phyloP scores from a whole-genome alignment of 192 early-diverging fungal species.

The Cetraspora pellucida region DNA sequence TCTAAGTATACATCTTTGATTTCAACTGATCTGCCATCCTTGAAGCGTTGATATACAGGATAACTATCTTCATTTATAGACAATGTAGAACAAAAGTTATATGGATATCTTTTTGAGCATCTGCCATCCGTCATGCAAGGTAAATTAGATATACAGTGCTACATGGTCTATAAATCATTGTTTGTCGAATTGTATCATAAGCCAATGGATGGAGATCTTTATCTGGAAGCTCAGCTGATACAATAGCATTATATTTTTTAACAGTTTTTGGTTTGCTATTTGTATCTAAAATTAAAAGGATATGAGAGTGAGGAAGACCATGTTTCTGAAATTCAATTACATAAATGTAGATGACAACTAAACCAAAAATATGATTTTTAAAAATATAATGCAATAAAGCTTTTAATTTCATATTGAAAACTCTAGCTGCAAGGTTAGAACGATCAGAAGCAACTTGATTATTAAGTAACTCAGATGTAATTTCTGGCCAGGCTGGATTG shows the following conservation, averaged over 20 bases:
- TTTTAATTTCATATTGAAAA: constrained; percentile 38
- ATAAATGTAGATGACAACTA: constrained; percentile 34
- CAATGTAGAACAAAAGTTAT: constrained; percentile 1
- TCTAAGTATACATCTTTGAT: too few species aligned
- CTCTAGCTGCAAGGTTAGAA: constrained; percentile 30
- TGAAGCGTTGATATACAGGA: constrained; percentile 31
- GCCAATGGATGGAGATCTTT: not conserved
- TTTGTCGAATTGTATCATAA: too few species aligned
- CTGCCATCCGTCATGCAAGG: constrained; percentile 38
- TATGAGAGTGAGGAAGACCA: constrained; percentile 46
- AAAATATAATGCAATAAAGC: constrained; percentile 24
- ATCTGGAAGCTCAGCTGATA: constrained; percentile 43
- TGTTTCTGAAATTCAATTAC: constrained; percentile 51
- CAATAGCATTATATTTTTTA: constrained; percentile 33
- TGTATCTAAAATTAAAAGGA: constrained; percentile 38
- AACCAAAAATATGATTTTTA: constrained; percentile 32
- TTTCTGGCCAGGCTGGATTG: constrained; percentile 37
- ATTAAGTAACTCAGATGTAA: constrained; percentile 19
- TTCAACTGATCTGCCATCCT: too few species aligned
- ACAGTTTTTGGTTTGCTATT: constrained; percentile 27
- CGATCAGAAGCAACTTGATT: constrained; percentile 30
- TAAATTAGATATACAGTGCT: constrained; percentile 3
- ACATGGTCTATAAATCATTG: constrained; percentile 46
- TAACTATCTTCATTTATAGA: constrained; percentile 36
- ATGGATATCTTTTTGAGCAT: constrained; percentile 42